Conservation (phyloP, 495 filamentous ascomycete genomes). For the Annulohypoxylon bovei region DNA sequence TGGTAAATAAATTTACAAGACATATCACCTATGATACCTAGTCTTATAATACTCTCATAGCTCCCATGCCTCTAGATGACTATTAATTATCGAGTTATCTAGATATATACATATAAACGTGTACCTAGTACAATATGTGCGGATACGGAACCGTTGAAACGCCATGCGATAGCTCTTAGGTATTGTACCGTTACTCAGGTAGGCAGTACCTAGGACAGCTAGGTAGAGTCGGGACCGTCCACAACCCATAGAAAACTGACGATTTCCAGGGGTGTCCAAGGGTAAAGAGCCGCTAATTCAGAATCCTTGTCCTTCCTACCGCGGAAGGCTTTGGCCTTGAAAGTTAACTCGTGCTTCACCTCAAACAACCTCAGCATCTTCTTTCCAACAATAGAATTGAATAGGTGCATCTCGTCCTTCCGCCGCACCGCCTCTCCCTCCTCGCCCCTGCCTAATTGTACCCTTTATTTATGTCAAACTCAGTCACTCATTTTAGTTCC, state of each 20-base stretch:
- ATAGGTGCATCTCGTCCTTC: conserved; percentile 16
- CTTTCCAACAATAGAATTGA: conserved; percentile 18
- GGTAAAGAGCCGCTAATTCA: conserved; percentile 2
- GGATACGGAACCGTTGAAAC: too few relatives aligned
- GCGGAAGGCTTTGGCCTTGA: conserved; percentile 28
- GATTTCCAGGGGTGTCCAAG: not conserved
- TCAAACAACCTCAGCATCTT: conserved; percentile 11
- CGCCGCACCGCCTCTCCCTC: not conserved
- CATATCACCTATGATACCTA: too few relatives aligned
- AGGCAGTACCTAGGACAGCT: not conserved
- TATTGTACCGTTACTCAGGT: too few relatives aligned
- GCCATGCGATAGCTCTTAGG: too few relatives aligned
- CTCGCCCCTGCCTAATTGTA: not conserved
- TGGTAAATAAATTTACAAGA: too few relatives aligned
- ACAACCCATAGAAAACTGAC: not conserved
- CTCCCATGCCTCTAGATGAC: too few relatives aligned
- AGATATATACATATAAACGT: too few relatives aligned
- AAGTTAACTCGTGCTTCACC: conserved; percentile 21
- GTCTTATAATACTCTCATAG: too few relatives aligned
- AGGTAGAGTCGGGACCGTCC: not conserved
- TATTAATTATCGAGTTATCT: too few relatives aligned
- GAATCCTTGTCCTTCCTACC: conserved; percentile 23
- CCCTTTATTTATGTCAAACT: conserved; percentile 16
- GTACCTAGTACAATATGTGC: too few relatives aligned
- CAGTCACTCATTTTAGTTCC: conserved; percentile 35